Conservation (phyloP, 805 yeast species). For the Brettanomyces nanus region DNA sequence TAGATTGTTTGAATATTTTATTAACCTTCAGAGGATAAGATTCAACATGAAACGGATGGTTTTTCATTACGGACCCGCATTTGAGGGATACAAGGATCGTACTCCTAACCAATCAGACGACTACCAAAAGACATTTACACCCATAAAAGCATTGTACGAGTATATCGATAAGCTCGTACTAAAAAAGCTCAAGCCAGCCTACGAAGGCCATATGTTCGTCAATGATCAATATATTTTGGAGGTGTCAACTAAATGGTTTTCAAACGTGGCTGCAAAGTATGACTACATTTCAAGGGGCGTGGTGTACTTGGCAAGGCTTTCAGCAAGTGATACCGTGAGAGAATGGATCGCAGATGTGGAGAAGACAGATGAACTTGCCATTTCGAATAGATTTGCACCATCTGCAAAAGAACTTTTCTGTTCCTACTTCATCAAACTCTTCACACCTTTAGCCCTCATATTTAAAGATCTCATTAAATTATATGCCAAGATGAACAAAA, state of each 20-base stretch:
- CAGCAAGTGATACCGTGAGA: constrained; percentile 18
- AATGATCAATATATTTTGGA: constrained; percentile 21
- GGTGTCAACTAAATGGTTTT: constrained; percentile 18
- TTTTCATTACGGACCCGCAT: constrained; percentile 20
- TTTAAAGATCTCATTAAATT: constrained; percentile 17
- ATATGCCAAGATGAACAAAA: constrained; percentile 15
- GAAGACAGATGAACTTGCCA: constrained; percentile 12
- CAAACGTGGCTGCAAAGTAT: constrained; percentile 19
- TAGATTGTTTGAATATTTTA: constrained; percentile 22
- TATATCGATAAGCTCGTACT: constrained; percentile 20
- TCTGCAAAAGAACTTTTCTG: constrained; percentile 22
- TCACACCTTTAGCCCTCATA: constrained; percentile 23
- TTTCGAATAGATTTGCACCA: constrained; percentile 17
- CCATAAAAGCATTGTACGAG: constrained; percentile 16
- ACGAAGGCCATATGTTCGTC: constrained; percentile 22
- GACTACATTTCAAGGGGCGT: constrained; percentile 22
- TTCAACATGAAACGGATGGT: constrained; percentile 22
- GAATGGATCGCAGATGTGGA: constrained; percentile 17
- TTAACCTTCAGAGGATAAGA: constrained; percentile 18
- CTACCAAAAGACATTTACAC: constrained; percentile 23
- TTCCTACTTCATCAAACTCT: constrained; percentile 23
- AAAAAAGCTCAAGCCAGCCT: constrained; percentile 19
- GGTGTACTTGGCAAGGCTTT: constrained; percentile 22
- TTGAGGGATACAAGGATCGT: constrained; percentile 7
- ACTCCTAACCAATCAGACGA: constrained; percentile 12